Percentiles rank a stretch among this genome's conserved stretches.
Evolutionary conservation across 495 filamentous ascomycete species (phyloP).

Genomic region (Neurospora sp.): DNA sequence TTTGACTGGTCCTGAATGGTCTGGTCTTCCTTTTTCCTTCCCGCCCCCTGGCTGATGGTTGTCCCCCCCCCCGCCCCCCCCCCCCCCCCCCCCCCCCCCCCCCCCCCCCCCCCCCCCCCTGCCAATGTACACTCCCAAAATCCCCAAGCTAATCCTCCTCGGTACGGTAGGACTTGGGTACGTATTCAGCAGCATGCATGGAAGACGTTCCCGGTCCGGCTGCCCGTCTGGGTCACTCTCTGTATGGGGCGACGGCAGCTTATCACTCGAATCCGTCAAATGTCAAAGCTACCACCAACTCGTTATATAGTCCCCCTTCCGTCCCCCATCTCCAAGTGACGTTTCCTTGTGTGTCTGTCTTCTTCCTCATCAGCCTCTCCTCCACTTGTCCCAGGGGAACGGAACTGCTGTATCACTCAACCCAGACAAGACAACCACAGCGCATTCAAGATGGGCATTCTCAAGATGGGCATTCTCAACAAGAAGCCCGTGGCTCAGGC

Average conservation of each 20-base stretch:
- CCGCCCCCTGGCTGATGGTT: neutral
- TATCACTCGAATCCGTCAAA: neutral
- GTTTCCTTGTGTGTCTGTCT: conserved; percentile 6
- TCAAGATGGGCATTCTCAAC: conserved; percentile 24
- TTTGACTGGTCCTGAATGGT: neutral
- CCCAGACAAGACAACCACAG: conserved; percentile 2
- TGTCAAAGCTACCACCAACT: neutral
- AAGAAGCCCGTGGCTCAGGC: conserved; percentile 28
- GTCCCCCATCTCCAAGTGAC: neutral
- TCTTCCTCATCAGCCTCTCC: conserved; percentile 9
- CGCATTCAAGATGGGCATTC: conserved; percentile 21
- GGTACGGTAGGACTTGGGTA: neutral
- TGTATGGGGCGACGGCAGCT: neutral
- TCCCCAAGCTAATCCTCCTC: neutral
- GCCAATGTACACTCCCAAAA: conserved; percentile 3
- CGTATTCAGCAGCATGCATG: neutral
- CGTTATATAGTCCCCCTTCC: conserved; percentile 12
- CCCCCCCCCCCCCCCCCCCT: neutral
- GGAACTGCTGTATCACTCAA: conserved; percentile 7
- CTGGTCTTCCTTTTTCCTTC: neutral
- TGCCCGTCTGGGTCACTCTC: conserved; percentile 13
- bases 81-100: neutral
- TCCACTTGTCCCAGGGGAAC: conserved; percentile 12
- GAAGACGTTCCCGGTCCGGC: conserved; percentile 16
- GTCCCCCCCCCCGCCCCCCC: too few relatives aligned